Conservation (phyloP, 768 basidiomycete genomes). For the Panaeolus cyanescens region DNA sequence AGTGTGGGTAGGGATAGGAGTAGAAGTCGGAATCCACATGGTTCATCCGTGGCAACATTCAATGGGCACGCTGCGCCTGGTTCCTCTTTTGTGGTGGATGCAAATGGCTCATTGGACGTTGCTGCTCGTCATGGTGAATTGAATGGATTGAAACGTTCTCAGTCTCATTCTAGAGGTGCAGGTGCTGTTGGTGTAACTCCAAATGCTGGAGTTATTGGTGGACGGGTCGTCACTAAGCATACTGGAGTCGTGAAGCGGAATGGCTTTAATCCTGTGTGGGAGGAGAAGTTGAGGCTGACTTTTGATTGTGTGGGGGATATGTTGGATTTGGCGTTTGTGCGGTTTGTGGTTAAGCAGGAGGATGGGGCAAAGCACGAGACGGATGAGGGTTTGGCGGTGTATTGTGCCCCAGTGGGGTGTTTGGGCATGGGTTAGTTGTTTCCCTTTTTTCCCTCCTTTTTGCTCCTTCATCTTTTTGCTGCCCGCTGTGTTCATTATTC, state of each 20-base stretch:
- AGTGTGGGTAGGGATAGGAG: not conserved
- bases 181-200: too few relatives aligned
- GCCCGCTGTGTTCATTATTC: too few relatives aligned
- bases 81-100: not conserved
- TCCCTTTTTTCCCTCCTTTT: slow-evolving; percentile 6
- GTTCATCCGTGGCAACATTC: not conserved
- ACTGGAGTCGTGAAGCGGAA: slow-evolving; percentile 72
- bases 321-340: slow-evolving; percentile 84
- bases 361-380: slow-evolving; percentile 43
- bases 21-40: not conserved
- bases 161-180: not conserved
- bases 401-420: slow-evolving; percentile 74
- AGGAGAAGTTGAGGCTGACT: slow-evolving; percentile 67
- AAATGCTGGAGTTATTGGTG: too few relatives aligned
- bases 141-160: not conserved
- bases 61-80: not conserved
- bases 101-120: not conserved
- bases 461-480: too few relatives aligned
- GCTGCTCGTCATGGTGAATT: not conserved
- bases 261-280: slow-evolving; percentile 93
- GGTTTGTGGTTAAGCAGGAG: slow-evolving; percentile 75
- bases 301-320: slow-evolving; percentile 81
- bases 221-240: not conserved
- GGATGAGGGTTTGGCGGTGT: slow-evolving; percentile 73
- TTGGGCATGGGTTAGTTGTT: slow-evolving; percentile 63